A percentile compares a stretch with the other conserved stretches of the same genome.
Conservation (phyloP, 345 rosid species). For the Rhodamnia rubescens region DNA sequence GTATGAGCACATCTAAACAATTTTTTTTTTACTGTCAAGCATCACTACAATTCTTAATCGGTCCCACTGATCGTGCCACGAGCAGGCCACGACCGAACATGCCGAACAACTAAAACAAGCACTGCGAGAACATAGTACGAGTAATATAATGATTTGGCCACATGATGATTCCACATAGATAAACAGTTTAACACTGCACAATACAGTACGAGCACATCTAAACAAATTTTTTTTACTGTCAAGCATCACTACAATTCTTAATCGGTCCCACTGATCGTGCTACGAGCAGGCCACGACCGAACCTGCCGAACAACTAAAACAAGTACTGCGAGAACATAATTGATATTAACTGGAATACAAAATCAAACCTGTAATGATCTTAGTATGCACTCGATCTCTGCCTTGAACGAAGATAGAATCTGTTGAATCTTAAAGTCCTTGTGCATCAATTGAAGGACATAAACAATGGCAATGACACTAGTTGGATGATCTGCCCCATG, state of each 20-base stretch:
- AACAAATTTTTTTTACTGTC: not conserved
- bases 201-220: not conserved
- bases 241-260: not conserved
- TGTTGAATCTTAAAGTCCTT: slow-evolving; percentile 34
- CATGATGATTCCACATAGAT: not conserved
- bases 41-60: not conserved
- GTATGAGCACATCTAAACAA: not conserved
- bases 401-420: slow-evolving; percentile 23
- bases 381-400: slow-evolving; percentile 33
- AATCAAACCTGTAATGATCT: slow-evolving; percentile 45
- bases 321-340: not conserved
- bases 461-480: slow-evolving; percentile 29
- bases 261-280: not conserved
- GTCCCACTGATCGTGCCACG: not conserved
- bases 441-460: slow-evolving; percentile 42
- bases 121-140: not conserved
- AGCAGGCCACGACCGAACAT: not conserved
- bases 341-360: not conserved
- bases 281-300: not conserved
- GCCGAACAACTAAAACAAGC: not conserved
- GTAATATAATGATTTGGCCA: not conserved
- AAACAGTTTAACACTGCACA: not conserved
- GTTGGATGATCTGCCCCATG: slow-evolving; percentile 7
- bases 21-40: not conserved
- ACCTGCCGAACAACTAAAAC: not conserved